Conservation (phyloP, 352 stramenopile species). For the Globisporangium abappressorium region DNA sequence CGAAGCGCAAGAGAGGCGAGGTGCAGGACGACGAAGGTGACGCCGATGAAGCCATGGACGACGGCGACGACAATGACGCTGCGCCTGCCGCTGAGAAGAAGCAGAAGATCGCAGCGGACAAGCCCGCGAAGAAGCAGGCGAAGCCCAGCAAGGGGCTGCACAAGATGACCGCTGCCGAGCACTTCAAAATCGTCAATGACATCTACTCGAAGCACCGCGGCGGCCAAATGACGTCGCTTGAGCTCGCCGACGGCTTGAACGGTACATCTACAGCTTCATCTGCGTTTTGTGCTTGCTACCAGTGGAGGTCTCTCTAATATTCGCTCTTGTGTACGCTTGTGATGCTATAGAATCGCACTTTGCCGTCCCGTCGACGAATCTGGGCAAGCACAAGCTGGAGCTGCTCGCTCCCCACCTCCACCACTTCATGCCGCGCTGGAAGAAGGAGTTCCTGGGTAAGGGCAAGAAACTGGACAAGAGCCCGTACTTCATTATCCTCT, state of each 20-base stretch:
- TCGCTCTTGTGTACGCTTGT: neutral
- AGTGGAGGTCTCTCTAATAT: neutral
- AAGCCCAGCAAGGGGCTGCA: slow-evolving; percentile 68
- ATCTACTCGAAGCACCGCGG: slow-evolving; percentile 73
- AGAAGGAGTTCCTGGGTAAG: slow-evolving; percentile 73
- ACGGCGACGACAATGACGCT: slow-evolving; percentile 12
- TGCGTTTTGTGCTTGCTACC: neutral
- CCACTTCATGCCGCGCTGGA: slow-evolving; percentile 66
- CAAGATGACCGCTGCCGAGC: slow-evolving; percentile 70
- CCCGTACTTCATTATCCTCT: slow-evolving; percentile 90
- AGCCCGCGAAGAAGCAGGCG: slow-evolving; percentile 9
- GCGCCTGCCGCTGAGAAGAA: slow-evolving; percentile 38
- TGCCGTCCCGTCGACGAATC: slow-evolving; percentile 36
- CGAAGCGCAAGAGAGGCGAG: slow-evolving; percentile 45
- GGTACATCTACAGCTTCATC: slow-evolving; percentile 25
- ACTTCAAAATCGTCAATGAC: slow-evolving; percentile 84
- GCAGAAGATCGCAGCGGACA: slow-evolving; percentile 31
- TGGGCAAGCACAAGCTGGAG: slow-evolving; percentile 81
- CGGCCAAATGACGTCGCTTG: slow-evolving; percentile 76
- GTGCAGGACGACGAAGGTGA: slow-evolving; percentile 29
- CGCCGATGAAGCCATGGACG: neutral
- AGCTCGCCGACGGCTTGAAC: slow-evolving; percentile 76
- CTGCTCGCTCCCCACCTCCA: slow-evolving; percentile 74
- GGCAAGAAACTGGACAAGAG: slow-evolving; percentile 85
- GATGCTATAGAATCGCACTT: slow-evolving; percentile 61